Evolutionary conservation across 495 filamentous ascomycete genomes (phyloP), one percentile per base, ranked within the genome.

Genomic region (Neurospora sp.): DNA sequence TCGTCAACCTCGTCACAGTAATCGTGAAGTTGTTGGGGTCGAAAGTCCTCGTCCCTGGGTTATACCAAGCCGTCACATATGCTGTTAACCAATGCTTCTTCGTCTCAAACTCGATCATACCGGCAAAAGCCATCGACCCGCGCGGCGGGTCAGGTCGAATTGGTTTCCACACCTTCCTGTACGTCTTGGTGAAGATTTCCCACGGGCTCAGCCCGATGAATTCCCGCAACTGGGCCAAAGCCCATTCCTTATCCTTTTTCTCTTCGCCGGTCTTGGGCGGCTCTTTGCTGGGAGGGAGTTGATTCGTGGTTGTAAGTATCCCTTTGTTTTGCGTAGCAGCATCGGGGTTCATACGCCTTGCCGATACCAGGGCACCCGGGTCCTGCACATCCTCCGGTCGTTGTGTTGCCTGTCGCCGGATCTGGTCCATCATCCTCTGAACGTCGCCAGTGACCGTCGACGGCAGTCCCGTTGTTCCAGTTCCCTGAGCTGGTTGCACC

Each of bases 81-180:
- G 84, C 23, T 3, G 77, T 77, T 23, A 84, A 16, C 31, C 73
- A 71, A 8, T 75, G 90, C 70, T 83, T 87, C 0, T 87, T 78
- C 2, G 91, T 89, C 39, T 86, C 83, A 2, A 95, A 69, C 71
- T 91, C 90, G 0, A 96, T 87, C 2, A 92, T 82, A 1, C 93
- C 93, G 23, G 81, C 82, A 27, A 95, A 83, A 18, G 87, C 79
- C 70, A 95, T 87, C 35, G 86, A 86, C 3, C 93, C 93, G 35
- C 90, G 86, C 11, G 88, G 90, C 42, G 90, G 86, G 37, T 87
- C 80, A 4, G 78, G 71, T 14, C 42, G 70, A n/a, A 81, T 76
- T 0, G 82, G 80, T 40, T 72, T 77, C 85, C 85, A 88, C 2
- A 78, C 82, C 73, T 88, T 79, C 11, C 72, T 77, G 20, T 92